Evolutionary conservation across 805 yeast genomes (phyloP).

Genomic region (Kuraishia hungarica): DNA sequence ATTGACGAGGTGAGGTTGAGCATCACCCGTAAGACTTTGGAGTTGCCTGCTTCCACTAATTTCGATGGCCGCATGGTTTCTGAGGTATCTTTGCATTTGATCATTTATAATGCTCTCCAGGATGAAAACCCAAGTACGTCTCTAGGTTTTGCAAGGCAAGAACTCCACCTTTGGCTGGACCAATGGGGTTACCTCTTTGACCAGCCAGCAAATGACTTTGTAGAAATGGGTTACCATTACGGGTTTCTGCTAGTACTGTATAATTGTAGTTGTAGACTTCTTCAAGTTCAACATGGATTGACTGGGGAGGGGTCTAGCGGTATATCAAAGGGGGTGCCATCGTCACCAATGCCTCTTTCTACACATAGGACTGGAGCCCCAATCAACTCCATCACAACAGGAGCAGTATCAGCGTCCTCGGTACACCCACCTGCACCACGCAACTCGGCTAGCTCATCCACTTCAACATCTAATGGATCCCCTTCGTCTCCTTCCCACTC

Average conservation of each 20-base stretch:
- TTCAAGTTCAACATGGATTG: neutral
- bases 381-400: too few relatives aligned
- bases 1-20: slow-evolving; percentile 47
- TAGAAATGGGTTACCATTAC: slow-evolving; percentile 62
- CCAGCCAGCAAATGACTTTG: slow-evolving; percentile 68
- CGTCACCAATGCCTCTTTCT: slow-evolving; percentile 7
- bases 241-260: slow-evolving; percentile 43
- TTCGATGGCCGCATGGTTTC: slow-evolving; percentile 81
- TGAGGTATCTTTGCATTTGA: slow-evolving; percentile 54
- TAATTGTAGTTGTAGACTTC: slow-evolving; percentile 19
- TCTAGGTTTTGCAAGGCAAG: slow-evolving; percentile 32
- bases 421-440: too few relatives aligned
- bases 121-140: slow-evolving; percentile 12
- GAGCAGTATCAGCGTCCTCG: too few relatives aligned
- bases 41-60: slow-evolving; percentile 54
- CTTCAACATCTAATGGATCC: neutral
- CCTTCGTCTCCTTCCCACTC: neutral
- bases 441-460: too few relatives aligned
- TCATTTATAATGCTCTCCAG: slow-evolving; percentile 52
- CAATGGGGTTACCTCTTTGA: slow-evolving; percentile 64
- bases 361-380: too few relatives aligned
- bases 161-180: slow-evolving; percentile 51
- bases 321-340: too few relatives aligned
- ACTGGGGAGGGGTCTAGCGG: too few relatives aligned
- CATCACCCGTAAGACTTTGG: slow-evolving; percentile 44